These are phyloP conservation scores for Streptanthus diversifolius DNA, from an alignment of 345 rosid genomes.

Conservation along the genomic window DNA sequence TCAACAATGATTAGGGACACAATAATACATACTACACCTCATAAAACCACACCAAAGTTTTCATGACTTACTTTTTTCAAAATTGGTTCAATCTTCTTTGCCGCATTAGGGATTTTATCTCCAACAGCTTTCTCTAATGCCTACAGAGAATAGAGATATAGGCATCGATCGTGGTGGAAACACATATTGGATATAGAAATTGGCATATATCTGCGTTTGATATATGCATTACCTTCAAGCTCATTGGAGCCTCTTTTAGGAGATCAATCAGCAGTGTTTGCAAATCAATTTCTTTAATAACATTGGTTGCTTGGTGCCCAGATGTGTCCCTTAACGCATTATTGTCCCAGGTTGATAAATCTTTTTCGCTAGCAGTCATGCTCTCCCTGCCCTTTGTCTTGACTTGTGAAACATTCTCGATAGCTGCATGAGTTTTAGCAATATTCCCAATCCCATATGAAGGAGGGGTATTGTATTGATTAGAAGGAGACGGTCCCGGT, in stretches of 20 bases:
- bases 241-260: slow-evolving; percentile 77
- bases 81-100: slow-evolving; percentile 67
- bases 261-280: slow-evolving; percentile 52
- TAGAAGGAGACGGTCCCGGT: slow-evolving; percentile 63
- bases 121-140: slow-evolving; percentile 83
- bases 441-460: slow-evolving; percentile 51
- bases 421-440: slow-evolving; percentile 38
- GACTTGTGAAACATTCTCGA: slow-evolving; percentile 41
- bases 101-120: slow-evolving; percentile 52
- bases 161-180: slow-evolving; percentile 1
- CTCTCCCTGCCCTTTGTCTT: slow-evolving; percentile 50
- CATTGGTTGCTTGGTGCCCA: slow-evolving; percentile 43
- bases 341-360: slow-evolving; percentile 40
- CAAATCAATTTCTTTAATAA: slow-evolving; percentile 54
- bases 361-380: slow-evolving; percentile 49
- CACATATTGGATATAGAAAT: slow-evolving; percentile 7
- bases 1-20: slow-evolving; percentile 36
- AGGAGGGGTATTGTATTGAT: slow-evolving; percentile 47
- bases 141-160: slow-evolving; percentile 39
- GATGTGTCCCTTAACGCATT: slow-evolving; percentile 42
- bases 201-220: slow-evolving; percentile 12
- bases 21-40: slow-evolving; percentile 23
- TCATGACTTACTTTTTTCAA: slow-evolving; percentile 58
- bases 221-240: slow-evolving; percentile 59
- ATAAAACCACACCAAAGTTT: slow-evolving; percentile 29